Conservation (phyloP, 2,329 filamentous ascomycete species). For the Pyrenochaeta sp. region DNA sequence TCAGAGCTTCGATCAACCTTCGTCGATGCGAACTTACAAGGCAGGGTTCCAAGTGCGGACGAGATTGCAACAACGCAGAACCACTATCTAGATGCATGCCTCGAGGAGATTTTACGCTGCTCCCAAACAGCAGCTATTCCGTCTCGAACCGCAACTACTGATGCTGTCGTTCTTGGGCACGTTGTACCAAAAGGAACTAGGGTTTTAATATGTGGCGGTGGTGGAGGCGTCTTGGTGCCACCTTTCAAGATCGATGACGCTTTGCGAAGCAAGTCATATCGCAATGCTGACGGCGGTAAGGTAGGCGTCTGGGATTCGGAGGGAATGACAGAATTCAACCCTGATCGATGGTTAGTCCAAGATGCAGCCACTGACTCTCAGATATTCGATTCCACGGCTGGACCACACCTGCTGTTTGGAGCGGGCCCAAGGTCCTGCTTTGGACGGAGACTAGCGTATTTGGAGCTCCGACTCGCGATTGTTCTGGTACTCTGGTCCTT, state of each 20-base stretch:
- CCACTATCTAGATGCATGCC: constrained; percentile 54
- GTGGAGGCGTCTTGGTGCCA: constrained; percentile 16
- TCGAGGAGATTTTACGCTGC: constrained; percentile 53
- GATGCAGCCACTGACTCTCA: constrained; percentile 18
- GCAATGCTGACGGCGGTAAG: constrained; percentile 32
- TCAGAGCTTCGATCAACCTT: constrained; percentile 38
- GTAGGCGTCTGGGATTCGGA: constrained; percentile 32
- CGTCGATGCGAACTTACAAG: constrained; percentile 17
- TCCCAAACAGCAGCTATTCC: constrained; percentile 32
- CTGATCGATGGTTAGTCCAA: constrained; percentile 51
- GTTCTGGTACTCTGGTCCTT: constrained; percentile 42
- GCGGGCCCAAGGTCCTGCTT: constrained; percentile 35
- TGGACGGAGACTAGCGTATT: constrained; percentile 35
- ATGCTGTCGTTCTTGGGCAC: constrained; percentile 54
- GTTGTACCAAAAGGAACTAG: constrained; percentile 52
- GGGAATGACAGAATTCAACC: constrained; percentile 47
- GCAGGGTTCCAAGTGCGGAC: constrained; percentile 34
- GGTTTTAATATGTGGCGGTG: constrained; percentile 37
- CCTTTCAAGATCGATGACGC: constrained; percentile 34
- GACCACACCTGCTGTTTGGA: constrained; percentile 37
- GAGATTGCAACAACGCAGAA: constrained; percentile 44
- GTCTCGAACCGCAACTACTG: constrained; percentile 43
- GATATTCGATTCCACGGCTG: constrained; percentile 29
- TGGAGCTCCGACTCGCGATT: constrained; percentile 38
- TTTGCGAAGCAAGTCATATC: constrained; percentile 40